Evolutionary conservation across 2,329 filamentous ascomycete species (phyloP).

Genomic region (Ampelomyces quisqualis): DNA sequence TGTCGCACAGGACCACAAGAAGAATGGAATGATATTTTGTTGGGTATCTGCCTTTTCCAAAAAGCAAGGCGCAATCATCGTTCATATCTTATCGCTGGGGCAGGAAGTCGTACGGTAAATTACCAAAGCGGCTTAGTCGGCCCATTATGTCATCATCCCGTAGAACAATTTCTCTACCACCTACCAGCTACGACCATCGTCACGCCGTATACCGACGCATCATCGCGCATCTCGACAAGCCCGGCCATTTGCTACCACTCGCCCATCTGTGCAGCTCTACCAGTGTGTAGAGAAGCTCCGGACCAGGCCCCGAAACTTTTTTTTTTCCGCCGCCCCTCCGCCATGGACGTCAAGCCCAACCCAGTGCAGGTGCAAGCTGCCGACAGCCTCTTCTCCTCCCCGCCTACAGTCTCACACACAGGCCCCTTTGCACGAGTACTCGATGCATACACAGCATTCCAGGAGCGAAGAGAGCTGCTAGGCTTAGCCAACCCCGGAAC

Average conservation of each 20-base stretch:
- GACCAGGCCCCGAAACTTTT: conserved; percentile 2
- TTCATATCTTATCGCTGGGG: conserved; percentile 16
- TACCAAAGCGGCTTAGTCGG: conserved; percentile 15
- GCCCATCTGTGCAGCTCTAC: conserved; percentile 17
- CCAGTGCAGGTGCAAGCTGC: conserved; percentile 37
- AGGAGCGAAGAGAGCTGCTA: conserved; percentile 81
- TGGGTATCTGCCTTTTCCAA: too few relatives aligned
- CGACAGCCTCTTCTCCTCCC: conserved; percentile 65
- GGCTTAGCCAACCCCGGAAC: conserved; percentile 90
- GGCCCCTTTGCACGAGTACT: conserved; percentile 71
- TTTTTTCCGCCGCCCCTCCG: conserved; percentile 24
- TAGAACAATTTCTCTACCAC: too few relatives aligned
- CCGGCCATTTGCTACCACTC: conserved; percentile 5
- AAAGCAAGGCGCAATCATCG: conserved; percentile 18
- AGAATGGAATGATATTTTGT: too few relatives aligned
- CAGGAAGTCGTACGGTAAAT: conserved; percentile 11
- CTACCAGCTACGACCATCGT: conserved; percentile 24
- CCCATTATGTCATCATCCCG: conserved; percentile 34
- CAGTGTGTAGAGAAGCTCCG: conserved; percentile 8
- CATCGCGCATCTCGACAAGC: conserved; percentile 14
- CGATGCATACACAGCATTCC: conserved; percentile 79
- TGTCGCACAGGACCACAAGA: too few relatives aligned
- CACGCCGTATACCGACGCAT: conserved; percentile 6
- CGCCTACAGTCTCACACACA: conserved; percentile 55
- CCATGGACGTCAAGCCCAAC: conserved; percentile 38